Percentiles rank a stretch among this genome's conserved stretches.
Evolutionary conservation across 768 basidiomycete genomes (phyloP).

Genomic region (Tulasnella sp.): DNA sequence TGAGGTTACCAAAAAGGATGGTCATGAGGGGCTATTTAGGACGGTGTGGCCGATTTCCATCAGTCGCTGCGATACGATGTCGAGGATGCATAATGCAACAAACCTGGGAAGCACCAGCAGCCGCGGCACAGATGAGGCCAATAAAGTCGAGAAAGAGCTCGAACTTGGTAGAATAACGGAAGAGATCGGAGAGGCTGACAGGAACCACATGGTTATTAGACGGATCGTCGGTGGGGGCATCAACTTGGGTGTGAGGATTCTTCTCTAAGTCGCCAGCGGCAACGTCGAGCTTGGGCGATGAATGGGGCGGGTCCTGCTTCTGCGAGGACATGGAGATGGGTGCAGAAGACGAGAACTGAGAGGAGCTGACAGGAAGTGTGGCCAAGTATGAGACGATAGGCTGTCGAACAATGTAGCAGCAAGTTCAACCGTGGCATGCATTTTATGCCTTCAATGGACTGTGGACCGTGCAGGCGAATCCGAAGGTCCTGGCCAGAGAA

Average conservation of each 20-base stretch:
- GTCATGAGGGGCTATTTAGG: conserved; percentile 31
- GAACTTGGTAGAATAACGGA: conserved; percentile 38
- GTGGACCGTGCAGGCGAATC: background rate
- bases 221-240: background rate
- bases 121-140: conserved; percentile 40
- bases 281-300: background rate
- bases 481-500: background rate
- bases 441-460: background rate
- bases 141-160: conserved; percentile 39
- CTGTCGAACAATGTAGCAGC: background rate
- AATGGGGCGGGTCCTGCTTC: background rate
- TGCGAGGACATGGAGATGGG: background rate
- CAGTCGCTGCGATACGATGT: background rate
- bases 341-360: background rate
- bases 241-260: background rate
- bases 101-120: conserved; percentile 26
- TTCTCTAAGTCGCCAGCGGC: background rate
- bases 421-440: background rate
- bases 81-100: conserved; percentile 31
- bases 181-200: conserved; percentile 36
- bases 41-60: background rate
- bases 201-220: conserved; percentile 18
- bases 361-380: background rate
- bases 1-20: conserved; percentile 40
- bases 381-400: background rate